Conservation (phyloP, 1,284 basidiomycete genomes). For the Naganishia liquefaciens region DNA sequence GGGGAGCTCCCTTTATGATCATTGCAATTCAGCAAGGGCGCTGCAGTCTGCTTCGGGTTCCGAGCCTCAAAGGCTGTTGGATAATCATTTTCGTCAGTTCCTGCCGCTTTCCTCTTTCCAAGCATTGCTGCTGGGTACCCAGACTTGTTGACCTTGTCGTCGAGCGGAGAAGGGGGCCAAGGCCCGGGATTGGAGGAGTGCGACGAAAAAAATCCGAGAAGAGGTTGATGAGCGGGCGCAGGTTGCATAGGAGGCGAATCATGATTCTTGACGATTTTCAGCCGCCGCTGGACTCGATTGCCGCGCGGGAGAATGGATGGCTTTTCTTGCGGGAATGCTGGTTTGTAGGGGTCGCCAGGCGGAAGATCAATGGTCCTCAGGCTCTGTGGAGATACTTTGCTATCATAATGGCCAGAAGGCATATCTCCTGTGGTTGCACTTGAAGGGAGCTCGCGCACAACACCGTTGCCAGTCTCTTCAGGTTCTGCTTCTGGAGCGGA, state of each 20-base stretch:
- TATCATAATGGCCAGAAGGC: no score
- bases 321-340: no score
- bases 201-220: conserved; percentile 1
- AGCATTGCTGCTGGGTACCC: not conserved
- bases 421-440: no score
- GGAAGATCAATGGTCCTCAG: no score
- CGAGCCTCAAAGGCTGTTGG: no score
- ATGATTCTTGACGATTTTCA: not conserved
- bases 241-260: not conserved
- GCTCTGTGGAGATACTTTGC: no score
- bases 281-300: not conserved
- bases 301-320: no score
- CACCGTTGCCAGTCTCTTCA: no score
- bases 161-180: conserved; percentile 14
- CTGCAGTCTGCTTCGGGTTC: not conserved
- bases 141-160: conserved; percentile 1
- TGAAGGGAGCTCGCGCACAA: no score
- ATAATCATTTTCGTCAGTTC: no score
- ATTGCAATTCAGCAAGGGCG: no score
- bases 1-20: conserved; percentile 5
- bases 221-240: not conserved
- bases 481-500: not conserved
- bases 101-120: conserved; percentile 7
- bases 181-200: not conserved
- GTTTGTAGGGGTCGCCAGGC: no score